Evolutionary conservation across 1,284 basidiomycete genomes (phyloP).

Genomic region (Meripilus lineatus): DNA sequence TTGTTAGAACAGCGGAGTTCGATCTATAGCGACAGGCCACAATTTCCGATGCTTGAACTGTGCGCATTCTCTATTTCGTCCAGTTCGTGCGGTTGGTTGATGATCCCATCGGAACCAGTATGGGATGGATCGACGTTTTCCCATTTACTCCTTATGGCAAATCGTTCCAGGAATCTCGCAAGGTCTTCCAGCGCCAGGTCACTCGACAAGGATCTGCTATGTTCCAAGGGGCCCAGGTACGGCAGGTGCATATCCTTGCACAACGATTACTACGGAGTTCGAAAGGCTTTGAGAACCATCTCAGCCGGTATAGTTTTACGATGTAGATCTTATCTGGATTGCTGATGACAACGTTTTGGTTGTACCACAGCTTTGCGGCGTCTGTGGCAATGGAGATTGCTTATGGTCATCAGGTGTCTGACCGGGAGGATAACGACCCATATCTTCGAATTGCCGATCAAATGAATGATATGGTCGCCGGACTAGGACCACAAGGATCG

Average conservation of each 20-base stretch:
- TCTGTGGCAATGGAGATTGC: conserved; percentile 3
- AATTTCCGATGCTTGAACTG: conserved; percentile 5
- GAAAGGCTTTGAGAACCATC: neutral
- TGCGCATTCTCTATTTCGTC: too few species aligned
- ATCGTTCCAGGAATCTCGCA: neutral
- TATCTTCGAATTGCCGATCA: neutral
- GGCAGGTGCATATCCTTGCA: neutral
- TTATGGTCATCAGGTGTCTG: conserved; percentile 1
- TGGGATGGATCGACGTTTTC: conserved; percentile 9
- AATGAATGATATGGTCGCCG: neutral
- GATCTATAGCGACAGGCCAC: conserved; percentile 24
- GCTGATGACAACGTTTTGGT: neutral
- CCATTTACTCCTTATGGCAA: neutral
- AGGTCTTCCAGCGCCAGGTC: neutral
- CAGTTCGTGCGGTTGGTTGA: neutral
- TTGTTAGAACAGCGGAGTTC: conserved; percentile 20
- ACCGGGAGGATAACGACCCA: conserved; percentile 10
- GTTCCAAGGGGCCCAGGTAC: neutral
- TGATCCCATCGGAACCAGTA: conserved; percentile 14
- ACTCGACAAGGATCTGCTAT: neutral
- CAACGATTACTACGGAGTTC: neutral
- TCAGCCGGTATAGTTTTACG: neutral
- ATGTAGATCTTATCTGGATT: neutral
- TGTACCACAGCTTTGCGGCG: conserved; percentile 1
- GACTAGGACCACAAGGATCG: neutral